phyloP scores from a whole-genome alignment of 441 rosid genomes.

The Arabidopsis lyrata region DNA sequence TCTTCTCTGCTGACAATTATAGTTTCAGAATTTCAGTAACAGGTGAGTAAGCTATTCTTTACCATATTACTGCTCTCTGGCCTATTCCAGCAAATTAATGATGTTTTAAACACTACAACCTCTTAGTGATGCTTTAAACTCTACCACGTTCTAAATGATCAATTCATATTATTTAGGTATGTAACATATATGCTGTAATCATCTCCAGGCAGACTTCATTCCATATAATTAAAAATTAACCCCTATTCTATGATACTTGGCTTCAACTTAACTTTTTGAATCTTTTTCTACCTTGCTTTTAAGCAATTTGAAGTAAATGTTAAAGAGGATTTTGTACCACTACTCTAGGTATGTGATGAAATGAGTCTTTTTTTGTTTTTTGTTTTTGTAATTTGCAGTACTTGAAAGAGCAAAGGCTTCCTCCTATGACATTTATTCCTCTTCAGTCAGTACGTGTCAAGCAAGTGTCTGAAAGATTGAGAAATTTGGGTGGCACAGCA shows the following conservation, averaged over 20 bases:
- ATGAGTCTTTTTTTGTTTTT: slow-evolving; percentile 35
- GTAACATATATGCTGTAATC: slow-evolving; percentile 30
- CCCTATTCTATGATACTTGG: slow-evolving; percentile 13
- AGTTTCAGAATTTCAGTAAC: slow-evolving; percentile 3
- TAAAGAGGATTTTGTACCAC: slow-evolving; percentile 16
- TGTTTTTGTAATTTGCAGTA: slow-evolving; percentile 69
- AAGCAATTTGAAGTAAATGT: slow-evolving; percentile 11
- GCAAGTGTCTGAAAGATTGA: slow-evolving; percentile 84
- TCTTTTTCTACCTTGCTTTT: slow-evolving; percentile 21
- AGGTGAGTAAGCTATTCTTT: slow-evolving; percentile 12
- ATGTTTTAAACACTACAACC: slow-evolving; percentile 1
- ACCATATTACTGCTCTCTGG: slow-evolving; percentile 24
- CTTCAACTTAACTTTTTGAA: slow-evolving; percentile 17
- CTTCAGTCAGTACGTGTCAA: slow-evolving; percentile 96
- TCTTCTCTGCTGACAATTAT: slow-evolving; percentile 17
- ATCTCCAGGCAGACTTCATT: slow-evolving; percentile 20
- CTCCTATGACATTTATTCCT: slow-evolving; percentile 98
- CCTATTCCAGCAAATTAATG: slow-evolving; percentile 20
- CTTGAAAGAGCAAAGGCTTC: slow-evolving; percentile 98
- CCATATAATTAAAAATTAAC: background rate
- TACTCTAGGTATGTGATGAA: slow-evolving; percentile 26
- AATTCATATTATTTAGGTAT: slow-evolving; percentile 20
- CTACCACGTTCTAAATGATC: slow-evolving; percentile 28
- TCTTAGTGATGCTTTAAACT: slow-evolving; percentile 13
- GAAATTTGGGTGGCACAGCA: slow-evolving; percentile 87